Base-by-base conservation (phyloP, 306 rosid genomes). In the Cucurbita ficifolia region DNA sequence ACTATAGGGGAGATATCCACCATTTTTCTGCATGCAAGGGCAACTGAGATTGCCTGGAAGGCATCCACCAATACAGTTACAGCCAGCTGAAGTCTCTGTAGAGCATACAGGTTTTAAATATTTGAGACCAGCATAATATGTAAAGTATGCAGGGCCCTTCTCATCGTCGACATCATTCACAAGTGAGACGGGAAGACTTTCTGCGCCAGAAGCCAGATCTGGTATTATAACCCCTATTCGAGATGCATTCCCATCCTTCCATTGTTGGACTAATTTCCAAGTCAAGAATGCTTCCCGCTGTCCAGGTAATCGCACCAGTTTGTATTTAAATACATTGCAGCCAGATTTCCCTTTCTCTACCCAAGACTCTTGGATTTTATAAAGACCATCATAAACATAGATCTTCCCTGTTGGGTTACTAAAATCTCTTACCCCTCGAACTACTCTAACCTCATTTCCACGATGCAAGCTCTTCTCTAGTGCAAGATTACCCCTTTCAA, bases 401-500 rank as follows among this genome's bases (percentile, higher is more conserved):
- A 94, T 78, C 86, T 88, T 94, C 72, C 89, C 94, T 1, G 90
- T 63, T 73, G 88, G 83, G 77, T 83, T 86, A 52, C 78, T 73
- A 5, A 35, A 1, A 80, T 91, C 97, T 81, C 10, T 85, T 11
- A 94, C 7, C 50, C 98, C 98, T 72, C 96, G 87, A 76, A 90
- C 79, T 22, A 92, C 98, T 82, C 98, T 84, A 54, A 92, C 90
- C 9, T 85, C 92, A 60, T 90, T 90, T 55, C 88, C 93, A 54
- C 87, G 83, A 75, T 86, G 96, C 79, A 83, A 64, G 78, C 96
- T 90, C 76, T 87, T 90, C 72, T 90, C 96, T 81, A 92, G 67
- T 24, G 98, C 98, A 62, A 92, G 98, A 82, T 92, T 92, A 54
- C 98, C 98, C 83, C 96, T 90, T 88, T 92, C 98, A 50, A 92